These are phyloP conservation scores for Globisporangium mamillatum DNA, from an alignment of 352 stramenopile species.

Conservation along the genomic window DNA sequence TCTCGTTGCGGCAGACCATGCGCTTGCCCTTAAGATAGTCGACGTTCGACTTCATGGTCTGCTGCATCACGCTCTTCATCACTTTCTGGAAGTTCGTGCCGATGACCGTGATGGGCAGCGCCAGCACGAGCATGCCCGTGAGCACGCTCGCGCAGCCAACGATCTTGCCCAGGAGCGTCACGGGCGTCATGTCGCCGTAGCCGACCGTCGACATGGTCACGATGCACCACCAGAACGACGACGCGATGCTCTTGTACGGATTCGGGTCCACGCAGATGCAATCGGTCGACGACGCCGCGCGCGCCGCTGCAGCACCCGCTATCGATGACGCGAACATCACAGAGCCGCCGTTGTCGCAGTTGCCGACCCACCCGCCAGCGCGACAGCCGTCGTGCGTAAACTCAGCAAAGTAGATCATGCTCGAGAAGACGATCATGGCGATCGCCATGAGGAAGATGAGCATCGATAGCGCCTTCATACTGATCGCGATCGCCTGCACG, in stretches of 20 bases:
- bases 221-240: conserved; percentile 88
- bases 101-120: conserved; percentile 90
- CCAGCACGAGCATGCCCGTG: conserved; percentile 83
- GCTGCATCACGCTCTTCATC: conserved; percentile 76
- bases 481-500: conserved; percentile 65
- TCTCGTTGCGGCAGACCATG: conserved; percentile 70
- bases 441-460: conserved; percentile 86
- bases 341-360: conserved; percentile 24
- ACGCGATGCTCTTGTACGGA: conserved; percentile 77
- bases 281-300: conserved; percentile 9
- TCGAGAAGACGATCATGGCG: conserved; percentile 83
- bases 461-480: conserved; percentile 81
- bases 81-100: conserved; percentile 86
- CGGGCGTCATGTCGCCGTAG: conserved; percentile 85
- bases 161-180: conserved; percentile 68
- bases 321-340: conserved; percentile 15
- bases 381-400: conserved; percentile 64
- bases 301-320: conserved; percentile 28
- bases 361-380: conserved; percentile 49
- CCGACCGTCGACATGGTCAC: conserved; percentile 91
- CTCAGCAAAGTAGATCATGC: conserved; percentile 82
- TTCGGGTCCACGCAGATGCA: conserved; percentile 75
- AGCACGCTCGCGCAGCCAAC: conserved; percentile 71
- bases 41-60: conserved; percentile 79
- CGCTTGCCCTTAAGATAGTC: conserved; percentile 73